Base-by-base conservation (phyloP, 331 rosid genomes). In the Quercus tomentella region DNA sequence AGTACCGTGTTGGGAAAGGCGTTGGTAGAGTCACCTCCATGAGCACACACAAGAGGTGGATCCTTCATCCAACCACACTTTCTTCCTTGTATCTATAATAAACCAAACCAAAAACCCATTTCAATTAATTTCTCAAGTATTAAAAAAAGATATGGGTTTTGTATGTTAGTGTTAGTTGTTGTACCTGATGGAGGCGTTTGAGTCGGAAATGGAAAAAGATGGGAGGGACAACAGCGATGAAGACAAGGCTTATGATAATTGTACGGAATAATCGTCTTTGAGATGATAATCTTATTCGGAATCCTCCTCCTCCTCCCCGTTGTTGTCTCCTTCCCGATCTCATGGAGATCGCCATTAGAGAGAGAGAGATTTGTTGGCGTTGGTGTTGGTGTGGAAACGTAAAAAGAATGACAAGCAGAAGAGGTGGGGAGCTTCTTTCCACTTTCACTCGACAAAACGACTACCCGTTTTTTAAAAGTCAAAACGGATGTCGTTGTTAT, bases 31-130 rank as follows among this genome's bases (percentile, higher is more conserved):
- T 94, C 97, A n/a, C 98, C 98, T 5, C 97, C 97, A 81, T 94
- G 98, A 0, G 98, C 98, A 77, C 98, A 94, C 1, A 94, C 83
- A 28, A 94, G 91, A 78, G 98, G 97, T 62, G 98, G 97, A 74
- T 78, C 77, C 11, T 68, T 72, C 17, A 94, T 76, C 98, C 98
- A 94, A 18, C 82, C 89, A 74, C 98, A 94, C 45, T 77, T 82
- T 5, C 76, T 81, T 12, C 76, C 51, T 74, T 86, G 98, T 61
- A 88, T 86, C 93, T 93, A 85, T 52, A 65, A 41, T 41, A 41
- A 41, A 49, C 5, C 54, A 49, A 49, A 49, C 5, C 54, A 14
- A 41, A 37, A 41, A 41, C 45, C 45, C 45, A 41, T 41, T 41
- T 41, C 45, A 41, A 41, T 0, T 41, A 41, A 41, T 41, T 41